A percentile compares a stretch with the other conserved stretches of the same genome.
Conservation (phyloP, 495 filamentous ascomycete genomes). For the Aspergillus diversus region DNA sequence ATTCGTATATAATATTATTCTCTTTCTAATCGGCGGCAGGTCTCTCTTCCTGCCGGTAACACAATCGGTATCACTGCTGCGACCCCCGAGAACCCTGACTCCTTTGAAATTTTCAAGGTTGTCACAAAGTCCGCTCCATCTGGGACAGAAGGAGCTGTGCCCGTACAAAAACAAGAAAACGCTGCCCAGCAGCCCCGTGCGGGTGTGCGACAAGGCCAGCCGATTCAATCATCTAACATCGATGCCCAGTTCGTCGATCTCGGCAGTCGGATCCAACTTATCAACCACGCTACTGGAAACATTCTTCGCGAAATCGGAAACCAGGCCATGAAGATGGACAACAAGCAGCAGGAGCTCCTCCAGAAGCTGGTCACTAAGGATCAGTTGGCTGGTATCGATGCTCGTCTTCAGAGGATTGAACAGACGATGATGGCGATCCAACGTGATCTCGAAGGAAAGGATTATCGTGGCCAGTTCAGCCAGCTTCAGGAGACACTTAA, state of each 20-base stretch:
- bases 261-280: conserved; percentile 74
- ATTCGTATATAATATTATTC: background rate
- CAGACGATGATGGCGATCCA: conserved; percentile 55
- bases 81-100: conserved; percentile 88
- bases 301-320: conserved; percentile 65
- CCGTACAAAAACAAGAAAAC: conserved; percentile 21
- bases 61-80: conserved; percentile 86
- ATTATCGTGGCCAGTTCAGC: conserved; percentile 70
- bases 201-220: conserved; percentile 27
- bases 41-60: conserved; percentile 78
- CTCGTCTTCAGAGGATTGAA: conserved; percentile 62
- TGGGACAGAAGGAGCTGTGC: conserved; percentile 15
- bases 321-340: conserved; percentile 53
- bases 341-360: conserved; percentile 61
- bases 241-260: conserved; percentile 76
- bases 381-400: conserved; percentile 58
- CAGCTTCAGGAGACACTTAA: conserved; percentile 72
- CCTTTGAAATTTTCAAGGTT: conserved; percentile 91
- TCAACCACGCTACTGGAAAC: conserved; percentile 72
- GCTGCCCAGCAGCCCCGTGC: conserved; percentile 37
- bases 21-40: conserved; percentile 35
- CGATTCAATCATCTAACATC: conserved; percentile 31
- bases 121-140: conserved; percentile 57
- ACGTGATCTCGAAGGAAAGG: conserved; percentile 70
- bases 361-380: conserved; percentile 49